phyloP scores from a whole-genome alignment of 2,329 filamentous ascomycete species.

The Chaetomium sp. region DNA sequence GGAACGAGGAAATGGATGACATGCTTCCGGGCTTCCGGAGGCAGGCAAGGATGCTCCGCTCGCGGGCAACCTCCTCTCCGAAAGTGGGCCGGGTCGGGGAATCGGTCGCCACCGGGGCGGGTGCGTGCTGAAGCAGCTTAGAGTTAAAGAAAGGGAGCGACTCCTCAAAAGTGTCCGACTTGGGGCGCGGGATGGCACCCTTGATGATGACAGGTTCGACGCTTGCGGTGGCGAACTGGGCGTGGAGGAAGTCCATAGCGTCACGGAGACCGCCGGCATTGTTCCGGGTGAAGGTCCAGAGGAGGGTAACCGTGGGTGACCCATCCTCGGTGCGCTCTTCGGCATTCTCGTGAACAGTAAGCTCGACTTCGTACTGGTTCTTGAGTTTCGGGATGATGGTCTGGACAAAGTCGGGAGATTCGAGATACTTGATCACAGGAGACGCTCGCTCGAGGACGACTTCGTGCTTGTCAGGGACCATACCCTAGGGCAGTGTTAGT shows the following conservation, averaged over 20 bases:
- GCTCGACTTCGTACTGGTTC: constrained; percentile 84
- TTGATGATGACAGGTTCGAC: constrained; percentile 84
- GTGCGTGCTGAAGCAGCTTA: constrained; percentile 89
- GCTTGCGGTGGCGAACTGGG: constrained; percentile 77
- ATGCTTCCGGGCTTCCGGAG: constrained; percentile 93
- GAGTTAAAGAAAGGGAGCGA: constrained; percentile 95
- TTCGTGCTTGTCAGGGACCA: constrained; percentile 96
- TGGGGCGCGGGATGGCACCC: constrained; percentile 93
- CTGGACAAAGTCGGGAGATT: constrained; percentile 70
- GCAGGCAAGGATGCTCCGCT: constrained; percentile 84
- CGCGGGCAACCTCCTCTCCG: constrained; percentile 69
- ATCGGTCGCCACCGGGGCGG: constrained; percentile 71
- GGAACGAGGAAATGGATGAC: constrained; percentile 90
- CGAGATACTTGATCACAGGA: constrained; percentile 73
- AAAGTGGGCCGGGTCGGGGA: constrained; percentile 84
- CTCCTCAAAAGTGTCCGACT: constrained; percentile 97
- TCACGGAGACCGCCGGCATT: constrained; percentile 93
- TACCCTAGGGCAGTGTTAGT: constrained; percentile 52
- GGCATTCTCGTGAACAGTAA: constrained; percentile 62
- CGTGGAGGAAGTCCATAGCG: constrained; percentile 88
- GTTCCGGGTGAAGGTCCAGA: constrained; percentile 88
- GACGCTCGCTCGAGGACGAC: constrained; percentile 72
- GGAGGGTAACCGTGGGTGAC: constrained; percentile 53
- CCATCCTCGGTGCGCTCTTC: constrained; percentile 53
- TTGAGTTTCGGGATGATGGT: constrained; percentile 81